Percentiles rank a stretch among this genome's conserved stretches.
These are phyloP conservation scores for Aspergillus sp. DNA, from an alignment of 2,329 filamentous ascomycete species.

Conservation along the genomic window DNA sequence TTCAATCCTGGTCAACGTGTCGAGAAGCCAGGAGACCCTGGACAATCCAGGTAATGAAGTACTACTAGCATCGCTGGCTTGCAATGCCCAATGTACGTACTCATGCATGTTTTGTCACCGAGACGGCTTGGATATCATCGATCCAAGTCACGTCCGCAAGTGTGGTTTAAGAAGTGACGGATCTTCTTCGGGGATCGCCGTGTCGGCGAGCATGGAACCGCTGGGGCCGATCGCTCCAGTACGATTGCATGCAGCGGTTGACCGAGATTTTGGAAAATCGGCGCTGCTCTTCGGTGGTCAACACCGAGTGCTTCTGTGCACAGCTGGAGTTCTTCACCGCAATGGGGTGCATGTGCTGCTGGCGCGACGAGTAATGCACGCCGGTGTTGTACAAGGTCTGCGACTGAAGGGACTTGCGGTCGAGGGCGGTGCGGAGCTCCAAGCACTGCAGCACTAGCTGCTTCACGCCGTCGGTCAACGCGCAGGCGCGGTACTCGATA, in stretches of 20 bases:
- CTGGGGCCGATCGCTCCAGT: constrained; percentile 19
- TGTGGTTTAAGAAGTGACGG: constrained; percentile 20
- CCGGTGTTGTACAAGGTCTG: constrained; percentile 19
- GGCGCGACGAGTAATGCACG: constrained; percentile 21
- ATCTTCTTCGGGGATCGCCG: constrained; percentile 21
- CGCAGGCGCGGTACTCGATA: constrained; percentile 40
- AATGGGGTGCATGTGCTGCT: constrained; percentile 22
- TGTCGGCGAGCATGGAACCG: constrained; percentile 19
- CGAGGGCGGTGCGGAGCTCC: constrained; percentile 31
- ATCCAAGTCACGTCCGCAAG: neutral
- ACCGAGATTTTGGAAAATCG: constrained; percentile 15
- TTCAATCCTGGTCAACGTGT: too few relatives aligned
- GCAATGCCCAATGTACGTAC: neutral
- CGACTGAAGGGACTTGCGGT: constrained; percentile 21
- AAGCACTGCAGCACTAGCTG: constrained; percentile 41
- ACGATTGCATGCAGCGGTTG: constrained; percentile 20
- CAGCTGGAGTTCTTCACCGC: constrained; percentile 31
- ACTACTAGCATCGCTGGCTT: neutral
- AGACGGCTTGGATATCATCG: neutral
- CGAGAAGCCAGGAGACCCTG: neutral
- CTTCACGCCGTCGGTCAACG: constrained; percentile 39
- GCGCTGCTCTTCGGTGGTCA: constrained; percentile 37
- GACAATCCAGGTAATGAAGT: neutral
- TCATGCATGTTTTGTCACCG: neutral
- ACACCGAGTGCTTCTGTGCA: constrained; percentile 31